Evolutionary conservation across 768 basidiomycete species (phyloP).

Genomic region (Auricularia cornea): DNA sequence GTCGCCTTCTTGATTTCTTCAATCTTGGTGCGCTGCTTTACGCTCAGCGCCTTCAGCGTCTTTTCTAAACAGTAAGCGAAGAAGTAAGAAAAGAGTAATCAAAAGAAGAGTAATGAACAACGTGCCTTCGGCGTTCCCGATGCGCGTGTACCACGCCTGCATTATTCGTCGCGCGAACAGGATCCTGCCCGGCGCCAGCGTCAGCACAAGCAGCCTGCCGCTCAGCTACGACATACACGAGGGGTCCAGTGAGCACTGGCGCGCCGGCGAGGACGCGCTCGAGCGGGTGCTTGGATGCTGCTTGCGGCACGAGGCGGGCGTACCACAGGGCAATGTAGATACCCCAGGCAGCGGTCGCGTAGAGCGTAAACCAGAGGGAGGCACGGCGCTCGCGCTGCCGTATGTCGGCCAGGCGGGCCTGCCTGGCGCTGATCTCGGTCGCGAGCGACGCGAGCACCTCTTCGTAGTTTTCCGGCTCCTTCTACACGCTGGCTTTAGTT

Average conservation of each 20-base stretch:
- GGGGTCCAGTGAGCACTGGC: slow-evolving; percentile 66
- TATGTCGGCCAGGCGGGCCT: slow-evolving; percentile 70
- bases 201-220: neutral
- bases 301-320: slow-evolving; percentile 41
- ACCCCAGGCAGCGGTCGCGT: slow-evolving; percentile 44
- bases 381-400: slow-evolving; percentile 76
- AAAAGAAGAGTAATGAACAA: slow-evolving; percentile 2
- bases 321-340: slow-evolving; percentile 69
- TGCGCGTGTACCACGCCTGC: slow-evolving; percentile 75
- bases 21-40: slow-evolving; percentile 74
- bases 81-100: neutral
- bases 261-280: slow-evolving; percentile 27
- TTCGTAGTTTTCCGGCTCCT: slow-evolving; percentile 63
- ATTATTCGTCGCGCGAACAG: slow-evolving; percentile 73
- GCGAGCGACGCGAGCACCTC: slow-evolving; percentile 60
- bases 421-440: slow-evolving; percentile 61
- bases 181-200: slow-evolving; percentile 35
- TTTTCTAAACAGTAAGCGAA: slow-evolving; percentile 46
- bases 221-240: slow-evolving; percentile 50
- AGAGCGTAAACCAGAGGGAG: slow-evolving; percentile 68
- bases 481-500: too few relatives aligned
- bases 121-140: slow-evolving; percentile 73
- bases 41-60: slow-evolving; percentile 61
- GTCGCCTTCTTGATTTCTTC: slow-evolving; percentile 98
- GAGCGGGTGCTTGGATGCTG: slow-evolving; percentile 36